Conservation (phyloP, 1,139 yeast genomes). For the Casaregolazyma suthepensis region DNA sequence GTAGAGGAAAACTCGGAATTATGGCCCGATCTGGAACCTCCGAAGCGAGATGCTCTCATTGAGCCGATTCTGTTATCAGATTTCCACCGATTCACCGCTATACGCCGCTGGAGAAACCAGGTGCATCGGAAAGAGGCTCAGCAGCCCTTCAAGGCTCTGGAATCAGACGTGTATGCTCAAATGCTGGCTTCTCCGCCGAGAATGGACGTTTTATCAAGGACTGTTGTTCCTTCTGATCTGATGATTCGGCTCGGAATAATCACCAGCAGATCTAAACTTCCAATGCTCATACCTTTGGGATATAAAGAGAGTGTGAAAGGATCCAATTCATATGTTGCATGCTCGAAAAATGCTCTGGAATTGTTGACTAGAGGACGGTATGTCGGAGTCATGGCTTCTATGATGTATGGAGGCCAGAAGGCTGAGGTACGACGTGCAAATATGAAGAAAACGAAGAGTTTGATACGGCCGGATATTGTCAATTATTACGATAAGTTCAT, state of each 20-base stretch:
- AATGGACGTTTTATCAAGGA: slow-evolving; percentile 24
- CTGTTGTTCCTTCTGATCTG: slow-evolving; percentile 25
- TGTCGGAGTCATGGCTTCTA: slow-evolving; percentile 6
- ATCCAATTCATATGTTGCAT: slow-evolving; percentile 14
- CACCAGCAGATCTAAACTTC: slow-evolving; percentile 1
- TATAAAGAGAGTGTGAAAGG: slow-evolving; percentile 9
- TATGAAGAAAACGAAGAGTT: not conserved
- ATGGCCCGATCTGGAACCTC: slow-evolving; percentile 9
- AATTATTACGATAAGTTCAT: slow-evolving; percentile 12
- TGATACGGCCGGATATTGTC: slow-evolving; percentile 12
- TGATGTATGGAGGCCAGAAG: slow-evolving; percentile 2
- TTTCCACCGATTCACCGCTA: slow-evolving; percentile 20
- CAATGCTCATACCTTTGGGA: slow-evolving; percentile 10
- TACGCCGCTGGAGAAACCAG: slow-evolving; percentile 12
- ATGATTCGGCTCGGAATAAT: slow-evolving; percentile 25
- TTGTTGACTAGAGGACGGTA: slow-evolving; percentile 9
- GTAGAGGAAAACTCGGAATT: not conserved
- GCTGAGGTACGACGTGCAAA: slow-evolving; percentile 2
- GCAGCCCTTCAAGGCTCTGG: slow-evolving; percentile 1
- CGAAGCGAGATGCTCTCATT: slow-evolving; percentile 11
- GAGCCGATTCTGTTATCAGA: slow-evolving; percentile 19
- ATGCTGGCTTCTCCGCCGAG: slow-evolving; percentile 28
- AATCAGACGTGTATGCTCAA: slow-evolving; percentile 24
- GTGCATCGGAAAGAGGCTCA: slow-evolving; percentile 9
- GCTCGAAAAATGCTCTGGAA: slow-evolving; percentile 9